These are phyloP conservation scores for Sporisorium reilianum DNA, from an alignment of 1,284 basidiomycete species.

Conservation along the genomic window DNA sequence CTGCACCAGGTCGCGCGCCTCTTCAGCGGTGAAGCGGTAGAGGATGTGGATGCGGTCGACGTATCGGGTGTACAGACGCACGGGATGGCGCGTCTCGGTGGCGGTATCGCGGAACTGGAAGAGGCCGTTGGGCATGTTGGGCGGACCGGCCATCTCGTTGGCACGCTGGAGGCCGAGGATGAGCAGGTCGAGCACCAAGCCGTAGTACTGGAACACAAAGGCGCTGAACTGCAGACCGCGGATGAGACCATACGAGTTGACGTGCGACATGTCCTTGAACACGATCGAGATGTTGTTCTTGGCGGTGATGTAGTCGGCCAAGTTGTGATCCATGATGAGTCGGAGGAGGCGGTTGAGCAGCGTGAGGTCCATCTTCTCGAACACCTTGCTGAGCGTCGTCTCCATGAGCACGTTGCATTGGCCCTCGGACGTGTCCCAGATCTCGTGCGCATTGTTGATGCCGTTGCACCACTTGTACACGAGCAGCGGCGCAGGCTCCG, in stretches of 20 bases:
- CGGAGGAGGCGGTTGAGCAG: conserved; percentile 68
- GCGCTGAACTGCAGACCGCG: conserved; percentile 68
- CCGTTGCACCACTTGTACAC: conserved; percentile 70
- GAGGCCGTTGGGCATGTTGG: conserved; percentile 68
- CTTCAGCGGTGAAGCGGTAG: conserved; percentile 98
- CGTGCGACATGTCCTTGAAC: conserved; percentile 69
- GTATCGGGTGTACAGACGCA: conserved; percentile 68
- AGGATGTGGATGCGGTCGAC: conserved; percentile 74
- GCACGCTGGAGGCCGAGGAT: conserved; percentile 67
- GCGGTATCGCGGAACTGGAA: conserved; percentile 65
- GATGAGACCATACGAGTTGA: conserved; percentile 68
- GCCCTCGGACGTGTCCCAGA: conserved; percentile 68
- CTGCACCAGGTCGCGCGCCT: conserved; percentile 96
- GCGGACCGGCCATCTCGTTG: conserved; percentile 68
- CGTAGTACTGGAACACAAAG: conserved; percentile 70
- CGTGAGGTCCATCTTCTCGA: conserved; percentile 69
- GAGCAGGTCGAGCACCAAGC: conserved; percentile 66
- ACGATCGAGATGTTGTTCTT: conserved; percentile 70
- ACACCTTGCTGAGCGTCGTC: conserved; percentile 67
- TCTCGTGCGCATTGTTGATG: conserved; percentile 67
- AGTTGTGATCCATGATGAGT: conserved; percentile 69
- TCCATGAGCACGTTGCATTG: conserved; percentile 69
- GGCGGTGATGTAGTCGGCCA: conserved; percentile 69
- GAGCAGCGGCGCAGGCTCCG: conserved; percentile 67
- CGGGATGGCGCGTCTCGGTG: conserved; percentile 66